phyloP scores from a whole-genome alignment of 441 rosid genomes.

The Gossypium davidsonii region DNA sequence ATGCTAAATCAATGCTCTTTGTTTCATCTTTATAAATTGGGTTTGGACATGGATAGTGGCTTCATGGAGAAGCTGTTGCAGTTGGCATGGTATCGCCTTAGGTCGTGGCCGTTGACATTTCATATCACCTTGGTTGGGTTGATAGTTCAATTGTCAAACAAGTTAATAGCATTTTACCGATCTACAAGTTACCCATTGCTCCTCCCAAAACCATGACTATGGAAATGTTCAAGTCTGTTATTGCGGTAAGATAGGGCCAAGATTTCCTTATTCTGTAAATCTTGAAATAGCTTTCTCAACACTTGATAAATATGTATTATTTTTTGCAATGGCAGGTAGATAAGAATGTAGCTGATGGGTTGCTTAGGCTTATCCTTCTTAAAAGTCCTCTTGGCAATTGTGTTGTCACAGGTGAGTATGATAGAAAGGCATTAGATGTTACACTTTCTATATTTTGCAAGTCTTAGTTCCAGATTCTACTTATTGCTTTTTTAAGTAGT shows the following conservation, averaged over 20 bases:
- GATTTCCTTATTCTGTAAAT: background rate
- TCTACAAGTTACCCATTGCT: constrained; percentile 64
- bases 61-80: constrained; percentile 97
- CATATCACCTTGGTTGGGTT: constrained; percentile 94
- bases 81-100: constrained; percentile 70
- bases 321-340: constrained; percentile 53
- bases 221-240: constrained; percentile 84
- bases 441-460: constrained; percentile 70
- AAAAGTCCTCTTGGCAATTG: constrained; percentile 89
- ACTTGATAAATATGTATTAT: background rate
- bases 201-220: constrained; percentile 81
- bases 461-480: constrained; percentile 28
- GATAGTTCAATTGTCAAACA: constrained; percentile 72
- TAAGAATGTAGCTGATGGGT: constrained; percentile 96
- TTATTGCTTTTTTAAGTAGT: background rate
- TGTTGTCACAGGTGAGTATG: constrained; percentile 85
- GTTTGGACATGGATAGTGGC: constrained; percentile 88
- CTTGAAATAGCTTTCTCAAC: background rate
- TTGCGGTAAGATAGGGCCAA: constrained; percentile 60
- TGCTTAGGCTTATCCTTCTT: constrained; percentile 80
- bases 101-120: constrained; percentile 97
- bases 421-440: constrained; percentile 72
- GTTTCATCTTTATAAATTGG: constrained; percentile 38
- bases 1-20: no score
- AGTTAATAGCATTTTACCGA: constrained; percentile 47